These are phyloP conservation scores for Trichosporon sp. DNA, from an alignment of 1,284 basidiomycete genomes.

Conservation along the genomic window DNA sequence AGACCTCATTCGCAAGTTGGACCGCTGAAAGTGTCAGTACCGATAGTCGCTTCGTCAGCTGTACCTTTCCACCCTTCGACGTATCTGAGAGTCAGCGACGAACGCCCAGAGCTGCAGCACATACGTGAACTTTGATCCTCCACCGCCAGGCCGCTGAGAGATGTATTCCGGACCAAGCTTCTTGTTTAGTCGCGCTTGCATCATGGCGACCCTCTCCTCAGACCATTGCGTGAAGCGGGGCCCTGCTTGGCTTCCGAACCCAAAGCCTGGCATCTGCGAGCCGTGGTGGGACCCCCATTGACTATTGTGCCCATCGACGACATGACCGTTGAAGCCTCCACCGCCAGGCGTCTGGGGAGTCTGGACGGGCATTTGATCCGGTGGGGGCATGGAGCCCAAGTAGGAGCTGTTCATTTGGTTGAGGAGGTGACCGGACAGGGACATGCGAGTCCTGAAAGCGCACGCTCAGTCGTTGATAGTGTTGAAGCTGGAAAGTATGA, in stretches of 20 bases:
- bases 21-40: slow-evolving; percentile 54
- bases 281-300: slow-evolving; percentile 15
- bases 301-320: slow-evolving; percentile 5
- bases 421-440: slow-evolving; percentile 33
- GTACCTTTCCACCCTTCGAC: slow-evolving; percentile 86
- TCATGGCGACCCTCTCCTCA: slow-evolving; percentile 59
- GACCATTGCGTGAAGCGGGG: slow-evolving; percentile 42
- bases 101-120: background rate
- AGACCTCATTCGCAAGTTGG: slow-evolving; percentile 94
- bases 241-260: background rate
- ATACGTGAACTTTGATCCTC: slow-evolving; percentile 63
- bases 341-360: slow-evolving; percentile 7
- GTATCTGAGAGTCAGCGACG: slow-evolving; percentile 58
- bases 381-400: slow-evolving; percentile 6
- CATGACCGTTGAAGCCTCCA: background rate
- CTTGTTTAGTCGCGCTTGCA: slow-evolving; percentile 78
- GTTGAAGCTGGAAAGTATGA: background rate
- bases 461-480: background rate
- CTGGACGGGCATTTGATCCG: slow-evolving; percentile 10
- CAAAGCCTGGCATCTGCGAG: background rate
- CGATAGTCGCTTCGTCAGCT: background rate
- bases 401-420: slow-evolving; percentile 26
- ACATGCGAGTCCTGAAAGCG: slow-evolving; percentile 20
- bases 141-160: slow-evolving; percentile 79
- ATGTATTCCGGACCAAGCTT: slow-evolving; percentile 92